Percentiles rank a stretch among this genome's conserved stretches.
Conservation (phyloP, 345 rosid species). For the Sonneratia alba region DNA sequence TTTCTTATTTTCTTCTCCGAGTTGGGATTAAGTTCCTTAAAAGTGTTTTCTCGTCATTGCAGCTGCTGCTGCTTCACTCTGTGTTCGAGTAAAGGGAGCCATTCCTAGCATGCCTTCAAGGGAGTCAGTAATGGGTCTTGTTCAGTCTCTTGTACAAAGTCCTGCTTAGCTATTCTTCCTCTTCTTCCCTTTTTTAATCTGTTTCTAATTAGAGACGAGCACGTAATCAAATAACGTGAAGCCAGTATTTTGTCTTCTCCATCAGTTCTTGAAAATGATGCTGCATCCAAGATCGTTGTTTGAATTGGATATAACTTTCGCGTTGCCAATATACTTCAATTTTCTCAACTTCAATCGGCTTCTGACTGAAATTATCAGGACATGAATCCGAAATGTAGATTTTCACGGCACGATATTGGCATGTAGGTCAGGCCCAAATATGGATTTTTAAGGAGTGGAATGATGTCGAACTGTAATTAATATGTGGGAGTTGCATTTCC, state of each 20-base stretch:
- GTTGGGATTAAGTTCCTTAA: not conserved
- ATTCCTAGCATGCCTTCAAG: conserved; percentile 91
- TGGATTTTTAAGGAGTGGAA: no score
- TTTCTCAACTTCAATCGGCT: not conserved
- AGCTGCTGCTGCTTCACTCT: conserved; percentile 97
- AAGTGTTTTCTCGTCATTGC: conserved; percentile 4
- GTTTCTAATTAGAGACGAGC: not conserved
- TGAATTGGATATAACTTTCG: not conserved
- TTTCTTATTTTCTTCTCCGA: not conserved
- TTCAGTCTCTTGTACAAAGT: conserved; percentile 23
- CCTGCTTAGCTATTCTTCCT: not conserved
- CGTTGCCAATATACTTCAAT: not conserved
- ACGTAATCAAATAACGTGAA: not conserved
- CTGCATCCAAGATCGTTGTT: not conserved
- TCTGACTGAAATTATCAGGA: not conserved
- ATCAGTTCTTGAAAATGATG: not conserved
- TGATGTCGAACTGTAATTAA: no score
- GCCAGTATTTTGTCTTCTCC: not conserved
- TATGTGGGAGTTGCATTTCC: no score
- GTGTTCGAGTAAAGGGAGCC: conserved; percentile 93
- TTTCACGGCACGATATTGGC: no score
- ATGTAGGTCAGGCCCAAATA: no score
- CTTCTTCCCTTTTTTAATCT: not conserved
- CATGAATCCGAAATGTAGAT: not conserved
- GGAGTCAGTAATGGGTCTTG: conserved; percentile 51